Base-by-base conservation (phyloP, 345 rosid genomes). In the Lepidium africanum region DNA sequence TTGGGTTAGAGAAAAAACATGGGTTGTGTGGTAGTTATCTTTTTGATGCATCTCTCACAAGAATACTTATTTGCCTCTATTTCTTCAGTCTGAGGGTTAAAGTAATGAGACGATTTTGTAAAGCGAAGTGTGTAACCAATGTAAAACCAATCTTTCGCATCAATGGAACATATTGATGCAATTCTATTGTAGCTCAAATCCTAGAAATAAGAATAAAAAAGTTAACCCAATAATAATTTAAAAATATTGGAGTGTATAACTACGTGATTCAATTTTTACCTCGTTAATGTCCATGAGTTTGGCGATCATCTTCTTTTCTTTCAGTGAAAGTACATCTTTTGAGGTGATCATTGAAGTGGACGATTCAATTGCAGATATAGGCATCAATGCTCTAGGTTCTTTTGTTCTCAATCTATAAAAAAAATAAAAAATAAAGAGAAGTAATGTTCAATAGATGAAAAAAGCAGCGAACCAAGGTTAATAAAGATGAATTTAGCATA, bases 401-500 rank as follows among this genome's bases (percentile, higher is more conserved):
- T 5, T 21, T 3, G 15, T 33, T 21, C 41, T n/a, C 12, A 54
- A 54, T 14, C 23, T 55, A 1, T 13, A 17, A 53, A n/a, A 11
- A 53, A 32, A 53, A 3, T 0, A 17, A 0, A n/a, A n/a, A n/a
- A n/a, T n/a, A n/a, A n/a, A n/a, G n/a, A 27, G 27, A 2, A 25
- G 4, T 46, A 8, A 8, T 19, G 3, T 47, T 47, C 5, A 27
- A 5, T 27, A 41, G 9, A 41, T 15, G 19, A 15, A 6, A 3
- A 2, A 6, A 45, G 1, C 0, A 15, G 6, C 2, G 2, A 45
- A 43, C 0, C 0, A 6, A 47, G 0, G 0, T 9, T 3, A 4
- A 9, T 9, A 3, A 16, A 9, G 12, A 47, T 46, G 1, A 16
- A 7, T 16, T 46, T 4, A 10, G 55, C 10, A 23, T 52, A 52